Percentiles rank a stretch among this genome's conserved stretches.
phyloP scores from a whole-genome alignment of 345 rosid species.

The Carallia pectinifolia region DNA sequence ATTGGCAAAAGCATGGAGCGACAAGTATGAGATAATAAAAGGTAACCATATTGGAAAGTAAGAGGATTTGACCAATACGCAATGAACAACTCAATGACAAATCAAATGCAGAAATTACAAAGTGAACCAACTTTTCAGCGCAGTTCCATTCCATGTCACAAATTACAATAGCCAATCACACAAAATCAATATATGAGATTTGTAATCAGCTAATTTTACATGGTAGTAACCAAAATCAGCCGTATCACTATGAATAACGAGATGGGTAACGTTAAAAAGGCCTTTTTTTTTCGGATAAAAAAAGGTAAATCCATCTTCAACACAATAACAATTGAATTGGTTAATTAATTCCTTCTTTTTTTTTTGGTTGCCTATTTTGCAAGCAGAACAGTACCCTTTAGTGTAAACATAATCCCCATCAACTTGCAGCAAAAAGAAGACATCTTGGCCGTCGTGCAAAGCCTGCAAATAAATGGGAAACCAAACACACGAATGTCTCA shows the following conservation, averaged over 20 bases:
- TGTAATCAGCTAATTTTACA: too few relatives aligned
- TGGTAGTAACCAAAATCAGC: too few relatives aligned
- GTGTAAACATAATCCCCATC: constrained; percentile 76
- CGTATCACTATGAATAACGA: too few relatives aligned
- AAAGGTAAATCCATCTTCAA: neutral
- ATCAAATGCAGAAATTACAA: neutral
- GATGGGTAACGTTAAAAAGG: too few relatives aligned
- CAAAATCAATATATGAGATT: too few relatives aligned
- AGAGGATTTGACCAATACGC: neutral
- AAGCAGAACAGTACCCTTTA: constrained; percentile 59
- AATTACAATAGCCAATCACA: too few relatives aligned
- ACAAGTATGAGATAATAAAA: neutral
- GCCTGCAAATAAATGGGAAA: constrained; percentile 48
- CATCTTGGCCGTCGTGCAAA: constrained; percentile 79
- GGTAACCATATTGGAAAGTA: too few relatives aligned
- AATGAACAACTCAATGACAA: constrained; percentile 1
- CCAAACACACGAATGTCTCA: neutral
- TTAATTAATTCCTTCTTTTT: neutral
- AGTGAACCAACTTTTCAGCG: too few relatives aligned
- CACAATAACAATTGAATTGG: neutral
- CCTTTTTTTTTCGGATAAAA: too few relatives aligned
- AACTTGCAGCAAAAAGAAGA: constrained; percentile 81
- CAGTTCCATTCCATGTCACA: too few relatives aligned
- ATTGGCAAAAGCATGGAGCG: constrained; percentile 3
- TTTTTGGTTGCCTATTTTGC: neutral